These are phyloP conservation scores for Metschnikowia colocasiae DNA, from an alignment of 805 yeast species.

Conservation along the genomic window DNA sequence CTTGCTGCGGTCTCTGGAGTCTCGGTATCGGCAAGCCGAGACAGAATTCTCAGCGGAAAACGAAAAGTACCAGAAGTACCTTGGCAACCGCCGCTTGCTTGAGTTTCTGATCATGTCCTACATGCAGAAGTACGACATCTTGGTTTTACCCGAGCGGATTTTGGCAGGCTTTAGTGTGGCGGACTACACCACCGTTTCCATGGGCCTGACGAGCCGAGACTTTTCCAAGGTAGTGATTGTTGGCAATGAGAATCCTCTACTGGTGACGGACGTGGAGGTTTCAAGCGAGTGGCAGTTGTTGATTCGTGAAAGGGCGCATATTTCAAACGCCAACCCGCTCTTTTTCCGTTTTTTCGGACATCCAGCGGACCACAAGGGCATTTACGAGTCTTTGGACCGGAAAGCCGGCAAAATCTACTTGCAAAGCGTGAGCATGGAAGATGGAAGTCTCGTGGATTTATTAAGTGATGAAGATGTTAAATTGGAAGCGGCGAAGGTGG, in stretches of 20 bases:
- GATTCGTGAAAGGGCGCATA: background rate
- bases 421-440: background rate
- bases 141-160: constrained; percentile 2
- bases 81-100: constrained; percentile 37
- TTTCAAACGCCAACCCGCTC: background rate
- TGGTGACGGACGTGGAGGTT: background rate
- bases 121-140: background rate
- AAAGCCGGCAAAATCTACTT: background rate
- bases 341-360: constrained; percentile 1
- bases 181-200: background rate
- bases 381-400: background rate
- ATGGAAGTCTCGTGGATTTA: background rate
- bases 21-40: background rate
- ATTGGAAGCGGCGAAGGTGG: background rate
- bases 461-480: background rate
- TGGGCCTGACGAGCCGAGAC: background rate
- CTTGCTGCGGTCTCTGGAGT: background rate
- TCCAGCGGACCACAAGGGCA: background rate
- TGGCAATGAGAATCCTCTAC: background rate
- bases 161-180: background rate
- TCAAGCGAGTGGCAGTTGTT: background rate
- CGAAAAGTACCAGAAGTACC: constrained; percentile 28
- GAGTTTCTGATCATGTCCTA: constrained; percentile 45
- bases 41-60: constrained; percentile 10
- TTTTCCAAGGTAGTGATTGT: constrained; percentile 1